A percentile compares a stretch with the other conserved stretches of the same genome.
Evolutionary conservation across 1,284 basidiomycete species (phyloP).

Genomic region (Kwoniella shivajii): DNA sequence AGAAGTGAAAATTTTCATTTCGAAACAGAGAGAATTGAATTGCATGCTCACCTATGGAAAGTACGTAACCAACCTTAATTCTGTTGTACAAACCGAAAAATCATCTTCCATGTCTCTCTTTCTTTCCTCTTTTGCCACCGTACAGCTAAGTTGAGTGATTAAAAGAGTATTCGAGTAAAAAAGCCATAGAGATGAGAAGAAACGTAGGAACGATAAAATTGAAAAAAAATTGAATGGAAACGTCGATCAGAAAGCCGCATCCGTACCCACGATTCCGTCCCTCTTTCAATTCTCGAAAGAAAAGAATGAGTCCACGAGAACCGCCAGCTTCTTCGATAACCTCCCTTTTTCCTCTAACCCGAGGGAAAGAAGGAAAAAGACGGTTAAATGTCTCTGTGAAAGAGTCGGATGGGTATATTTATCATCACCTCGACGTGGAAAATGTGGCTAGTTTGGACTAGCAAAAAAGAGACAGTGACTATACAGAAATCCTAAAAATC

Average conservation of each 20-base stretch:
- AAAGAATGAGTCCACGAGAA: slow-evolving; percentile 21
- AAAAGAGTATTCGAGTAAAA: background rate
- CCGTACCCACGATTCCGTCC: slow-evolving; percentile 40
- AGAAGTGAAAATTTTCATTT: slow-evolving; percentile 14
- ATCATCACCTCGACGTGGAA: slow-evolving; percentile 56
- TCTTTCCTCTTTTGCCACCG: slow-evolving; percentile 1
- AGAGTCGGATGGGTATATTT: slow-evolving; percentile 50
- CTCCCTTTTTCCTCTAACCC: slow-evolving; percentile 6
- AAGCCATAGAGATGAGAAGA: background rate
- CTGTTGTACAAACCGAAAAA: background rate
- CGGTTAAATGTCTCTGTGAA: slow-evolving; percentile 49
- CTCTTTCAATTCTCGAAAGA: slow-evolving; percentile 27
- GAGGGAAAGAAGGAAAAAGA: background rate
- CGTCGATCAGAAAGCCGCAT: slow-evolving; percentile 55
- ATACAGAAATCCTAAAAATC: slow-evolving; percentile 52
- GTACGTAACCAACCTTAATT: background rate
- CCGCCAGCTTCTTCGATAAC: slow-evolving; percentile 54
- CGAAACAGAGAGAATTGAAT: slow-evolving; percentile 8
- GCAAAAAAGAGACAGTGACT: slow-evolving; percentile 50
- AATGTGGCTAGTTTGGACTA: slow-evolving; percentile 55
- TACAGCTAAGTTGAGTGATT: background rate
- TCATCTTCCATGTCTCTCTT: background rate
- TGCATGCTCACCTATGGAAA: slow-evolving; percentile 43
- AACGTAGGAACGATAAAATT: slow-evolving; percentile 4
- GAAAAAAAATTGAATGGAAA: slow-evolving; percentile 8